Evolutionary conservation across 2,329 filamentous ascomycete genomes (phyloP), one percentile per base, ranked within the genome.

Genomic region (Xylariaceae sp.): DNA sequence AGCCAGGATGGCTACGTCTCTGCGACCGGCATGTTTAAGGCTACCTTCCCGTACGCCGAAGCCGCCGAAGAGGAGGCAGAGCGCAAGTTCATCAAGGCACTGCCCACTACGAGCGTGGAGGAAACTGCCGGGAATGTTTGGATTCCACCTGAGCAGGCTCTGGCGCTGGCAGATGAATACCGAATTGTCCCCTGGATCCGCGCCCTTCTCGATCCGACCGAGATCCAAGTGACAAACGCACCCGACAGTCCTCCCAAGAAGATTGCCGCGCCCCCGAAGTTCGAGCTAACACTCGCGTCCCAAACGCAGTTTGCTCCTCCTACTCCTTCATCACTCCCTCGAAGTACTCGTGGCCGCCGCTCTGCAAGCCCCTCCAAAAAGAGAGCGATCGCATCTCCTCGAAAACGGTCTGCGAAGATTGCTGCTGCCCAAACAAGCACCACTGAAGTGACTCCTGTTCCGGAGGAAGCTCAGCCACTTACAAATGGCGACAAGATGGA

Each of bases 41-140:
- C 87, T 26, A 86, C 86, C 2, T 94, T 90, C 58, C 87, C 87
- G 7, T 89, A 85, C 65, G 84, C 87, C 33, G 79, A 84, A 47
- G 69, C 75, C 16, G 68, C 74, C 22, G 86, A 93, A 52, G 87
- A 93, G 60, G 80, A 87, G 54, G 67, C 69, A 2, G 87, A 94
- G 70, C 84, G 87, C 61, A 81, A 77, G 56, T 90, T 89, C 66
- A 83, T 98, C 67, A 96, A 95, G 71, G 79, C 78, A 6, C 81
- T 93, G 19, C 67, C 79, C 26, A 85, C 85, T 22, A 94, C 90
- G 9, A 95, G 89, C 55, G 76, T 76, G 42, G 90, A 97, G 61
- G 93, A 97, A 72, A 89, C 93, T 22, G 93, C 93, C 19, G 93
- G 93, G 34, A 98, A 96, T 64, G 81, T 98, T 39, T 98, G 93